Base-by-base conservation (phyloP, 495 filamentous ascomycete species). In the Rusavskia elegans region DNA sequence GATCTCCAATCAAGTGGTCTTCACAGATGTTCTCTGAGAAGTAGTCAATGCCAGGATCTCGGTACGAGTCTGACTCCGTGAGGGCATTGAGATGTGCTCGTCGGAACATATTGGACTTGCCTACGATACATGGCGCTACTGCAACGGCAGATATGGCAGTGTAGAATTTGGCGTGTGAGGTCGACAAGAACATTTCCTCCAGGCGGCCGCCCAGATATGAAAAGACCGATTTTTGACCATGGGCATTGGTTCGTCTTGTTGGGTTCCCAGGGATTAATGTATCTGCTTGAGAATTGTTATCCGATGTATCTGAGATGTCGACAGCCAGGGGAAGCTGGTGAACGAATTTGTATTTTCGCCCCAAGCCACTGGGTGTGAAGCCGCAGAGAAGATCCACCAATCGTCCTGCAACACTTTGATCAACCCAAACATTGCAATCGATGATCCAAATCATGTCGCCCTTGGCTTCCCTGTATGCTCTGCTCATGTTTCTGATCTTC, bases 51-150 rank as follows among this genome's bases (percentile, higher is more conserved):
- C 90, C 89, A 0, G 77, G 75, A 11, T 75, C 70, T 53, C 64
- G 57, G 48, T 68, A 58, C 50, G 74, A 51, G 20, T 65, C 70
- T 60, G 72, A 9, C 69, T 74, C 62, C n/a, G 89, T 96, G 19
- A 93, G 74, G 53, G 75, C 75, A 61, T 87, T 76, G 25, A 99
- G 79, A 60, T 99, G 90, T 0, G 89, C 89, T 46, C 82, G 84
- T 27, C 92, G 85, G 71, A 97, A 97, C 85, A 99, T 94, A 67
- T 92, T 97, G 50, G 86, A 93, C 68, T 99, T 99, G 25, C 92
- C 92, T 6, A 97, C 85, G 51, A 93, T 86, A 65, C 93, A 97
- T 6, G 93, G 89, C 0, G 92, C 90, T 53, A 97, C 70, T 17
- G 81, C 72, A 23, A 95, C 85, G 6, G 89, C 88, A 70, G 96